phyloP scores from a whole-genome alignment of 2,329 filamentous ascomycete species.

The Monilinia laxa region DNA sequence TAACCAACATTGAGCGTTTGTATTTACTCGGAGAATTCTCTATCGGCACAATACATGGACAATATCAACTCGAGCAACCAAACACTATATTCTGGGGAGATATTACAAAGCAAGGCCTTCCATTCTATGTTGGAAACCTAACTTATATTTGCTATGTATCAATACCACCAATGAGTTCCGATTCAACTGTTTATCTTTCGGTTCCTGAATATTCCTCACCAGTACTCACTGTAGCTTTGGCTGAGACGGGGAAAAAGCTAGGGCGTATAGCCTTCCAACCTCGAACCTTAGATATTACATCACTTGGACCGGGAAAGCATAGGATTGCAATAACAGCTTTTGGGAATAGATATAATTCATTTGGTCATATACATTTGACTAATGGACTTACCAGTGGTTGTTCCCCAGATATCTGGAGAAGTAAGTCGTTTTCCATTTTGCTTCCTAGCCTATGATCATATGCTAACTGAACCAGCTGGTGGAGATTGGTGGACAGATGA shows the following conservation, averaged over 20 bases:
- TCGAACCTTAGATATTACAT: constrained; percentile 30
- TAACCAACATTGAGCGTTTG: constrained; percentile 39
- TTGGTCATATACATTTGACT: constrained; percentile 36
- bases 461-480: constrained; percentile 23
- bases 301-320: constrained; percentile 26
- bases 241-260: constrained; percentile 22
- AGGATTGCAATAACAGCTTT: constrained; percentile 34
- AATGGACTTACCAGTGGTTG: constrained; percentile 32
- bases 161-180: constrained; percentile 8
- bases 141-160: constrained; percentile 31
- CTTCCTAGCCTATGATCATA: background rate
- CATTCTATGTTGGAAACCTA: constrained; percentile 39
- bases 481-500: constrained; percentile 34
- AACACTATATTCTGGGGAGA: constrained; percentile 35
- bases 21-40: constrained; percentile 39
- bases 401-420: constrained; percentile 33
- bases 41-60: constrained; percentile 27
- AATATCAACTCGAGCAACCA: background rate
- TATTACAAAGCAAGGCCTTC: constrained; percentile 35
- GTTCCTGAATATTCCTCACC: constrained; percentile 31
- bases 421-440: constrained; percentile 25
- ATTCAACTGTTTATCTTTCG: constrained; percentile 1
- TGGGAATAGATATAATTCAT: constrained; percentile 39
- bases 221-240: constrained; percentile 30
- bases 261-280: constrained; percentile 37